phyloP scores from a whole-genome alignment of 2,329 filamentous ascomycete species.

The Didymella exigua region DNA sequence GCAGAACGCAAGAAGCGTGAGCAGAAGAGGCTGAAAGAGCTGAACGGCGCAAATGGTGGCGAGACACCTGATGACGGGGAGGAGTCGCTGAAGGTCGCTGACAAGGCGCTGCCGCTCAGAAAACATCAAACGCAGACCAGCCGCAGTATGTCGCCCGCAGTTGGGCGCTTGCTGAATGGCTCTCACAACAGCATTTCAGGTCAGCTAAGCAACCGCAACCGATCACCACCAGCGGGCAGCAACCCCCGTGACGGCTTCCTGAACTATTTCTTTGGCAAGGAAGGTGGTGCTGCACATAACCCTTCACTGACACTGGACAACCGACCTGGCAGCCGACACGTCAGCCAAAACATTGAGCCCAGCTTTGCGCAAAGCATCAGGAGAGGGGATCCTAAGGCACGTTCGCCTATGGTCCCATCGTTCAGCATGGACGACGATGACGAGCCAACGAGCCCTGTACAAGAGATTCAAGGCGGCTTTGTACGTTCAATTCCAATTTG shows the following conservation, averaged over 20 bases:
- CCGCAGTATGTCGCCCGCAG: constrained; percentile 82
- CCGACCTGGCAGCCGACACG: constrained; percentile 64
- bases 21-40: constrained; percentile 79
- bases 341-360: constrained; percentile 78
- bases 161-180: constrained; percentile 70
- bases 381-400: constrained; percentile 64
- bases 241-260: constrained; percentile 84
- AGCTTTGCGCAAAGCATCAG: constrained; percentile 84
- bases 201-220: constrained; percentile 67
- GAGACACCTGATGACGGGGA: constrained; percentile 72
- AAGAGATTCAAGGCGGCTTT: constrained; percentile 58
- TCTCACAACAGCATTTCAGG: constrained; percentile 61
- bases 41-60: constrained; percentile 63
- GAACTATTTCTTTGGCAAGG: constrained; percentile 99
- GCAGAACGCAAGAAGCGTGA: constrained; percentile 89
- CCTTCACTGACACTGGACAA: constrained; percentile 49
- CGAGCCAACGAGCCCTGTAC: constrained; percentile 46
- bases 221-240: constrained; percentile 66
- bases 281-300: constrained; percentile 63
- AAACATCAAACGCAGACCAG: constrained; percentile 65
- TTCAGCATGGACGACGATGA: constrained; percentile 45
- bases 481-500: constrained; percentile 55
- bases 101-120: constrained; percentile 64
- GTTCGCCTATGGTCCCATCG: constrained; percentile 39
- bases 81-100: constrained; percentile 57